These are phyloP conservation scores for Globisporangium viniferum DNA, from an alignment of 352 stramenopile genomes.

Conservation along the genomic window DNA sequence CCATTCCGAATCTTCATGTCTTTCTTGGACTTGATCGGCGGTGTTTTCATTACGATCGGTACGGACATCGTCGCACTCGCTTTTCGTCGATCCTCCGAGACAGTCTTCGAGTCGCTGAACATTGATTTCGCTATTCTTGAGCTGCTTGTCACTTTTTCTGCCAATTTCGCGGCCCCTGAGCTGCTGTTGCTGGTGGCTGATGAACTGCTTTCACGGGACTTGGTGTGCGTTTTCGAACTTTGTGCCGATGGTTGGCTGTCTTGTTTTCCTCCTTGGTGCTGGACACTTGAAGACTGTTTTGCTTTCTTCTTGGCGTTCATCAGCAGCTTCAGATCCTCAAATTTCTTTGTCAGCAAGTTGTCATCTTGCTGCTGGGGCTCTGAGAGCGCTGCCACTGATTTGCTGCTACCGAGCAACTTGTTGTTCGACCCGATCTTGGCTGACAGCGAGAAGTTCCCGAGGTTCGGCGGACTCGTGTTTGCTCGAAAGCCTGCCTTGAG, in stretches of 20 bases:
- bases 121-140: neutral
- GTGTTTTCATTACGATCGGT: constrained; percentile 12
- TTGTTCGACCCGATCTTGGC: neutral
- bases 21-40: constrained; percentile 24
- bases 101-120: neutral
- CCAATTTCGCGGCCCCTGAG: neutral
- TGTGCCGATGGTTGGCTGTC: neutral
- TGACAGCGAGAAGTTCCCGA: constrained; percentile 6
- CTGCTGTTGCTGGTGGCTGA: neutral
- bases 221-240: constrained; percentile 6
- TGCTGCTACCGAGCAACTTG: constrained; percentile 19
- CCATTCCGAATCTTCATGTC: constrained; percentile 41
- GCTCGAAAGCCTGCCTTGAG: neutral
- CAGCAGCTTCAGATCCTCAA: constrained; percentile 57
- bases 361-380: constrained; percentile 6
- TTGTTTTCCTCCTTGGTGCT: neutral
- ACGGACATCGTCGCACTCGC: neutral
- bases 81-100: neutral
- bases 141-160: neutral
- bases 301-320: constrained; percentile 41
- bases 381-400: constrained; percentile 12
- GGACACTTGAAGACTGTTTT: neutral
- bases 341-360: constrained; percentile 53
- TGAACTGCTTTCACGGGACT: neutral
- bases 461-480: constrained; percentile 16